Conservation (phyloP, 192 early-diverging fungal genomes). For the Mortierella hygrophila region DNA sequence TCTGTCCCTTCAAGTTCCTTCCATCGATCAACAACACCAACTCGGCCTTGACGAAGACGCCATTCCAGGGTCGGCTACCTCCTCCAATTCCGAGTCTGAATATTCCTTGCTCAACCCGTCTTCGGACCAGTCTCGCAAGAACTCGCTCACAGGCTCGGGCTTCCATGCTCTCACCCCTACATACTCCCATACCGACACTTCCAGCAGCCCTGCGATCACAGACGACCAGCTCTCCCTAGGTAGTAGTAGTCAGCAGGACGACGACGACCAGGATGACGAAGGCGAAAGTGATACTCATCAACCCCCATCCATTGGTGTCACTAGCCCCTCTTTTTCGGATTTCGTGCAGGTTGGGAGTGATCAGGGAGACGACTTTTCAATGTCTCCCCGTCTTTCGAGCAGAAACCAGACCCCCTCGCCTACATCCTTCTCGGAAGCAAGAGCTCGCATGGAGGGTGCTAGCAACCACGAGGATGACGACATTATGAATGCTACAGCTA, state of each 20-base stretch:
- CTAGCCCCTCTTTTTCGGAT: constrained; percentile 41
- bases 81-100: constrained; percentile 38
- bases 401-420: constrained; percentile 11
- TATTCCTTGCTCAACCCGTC: constrained; percentile 43
- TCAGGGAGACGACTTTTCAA: constrained; percentile 30
- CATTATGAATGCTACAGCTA: background rate
- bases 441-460: background rate
- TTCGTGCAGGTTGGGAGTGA: constrained; percentile 39
- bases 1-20: background rate
- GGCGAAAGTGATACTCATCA: background rate
- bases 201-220: background rate
- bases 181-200: background rate
- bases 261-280: background rate
- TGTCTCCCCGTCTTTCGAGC: background rate
- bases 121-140: constrained; percentile 44
- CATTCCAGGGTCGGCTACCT: constrained; percentile 8
- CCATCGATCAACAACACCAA: background rate
- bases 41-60: constrained; percentile 2
- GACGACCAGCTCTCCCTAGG: background rate
- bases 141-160: constrained; percentile 30
- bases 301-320: background rate
- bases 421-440: constrained; percentile 3
- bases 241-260: background rate
- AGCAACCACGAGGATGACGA: background rate
- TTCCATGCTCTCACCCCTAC: constrained; percentile 16